A percentile compares a stretch with the other conserved stretches of the same genome.
Evolutionary conservation across 768 basidiomycete genomes (phyloP).

Genomic region (Suillus plorans): DNA sequence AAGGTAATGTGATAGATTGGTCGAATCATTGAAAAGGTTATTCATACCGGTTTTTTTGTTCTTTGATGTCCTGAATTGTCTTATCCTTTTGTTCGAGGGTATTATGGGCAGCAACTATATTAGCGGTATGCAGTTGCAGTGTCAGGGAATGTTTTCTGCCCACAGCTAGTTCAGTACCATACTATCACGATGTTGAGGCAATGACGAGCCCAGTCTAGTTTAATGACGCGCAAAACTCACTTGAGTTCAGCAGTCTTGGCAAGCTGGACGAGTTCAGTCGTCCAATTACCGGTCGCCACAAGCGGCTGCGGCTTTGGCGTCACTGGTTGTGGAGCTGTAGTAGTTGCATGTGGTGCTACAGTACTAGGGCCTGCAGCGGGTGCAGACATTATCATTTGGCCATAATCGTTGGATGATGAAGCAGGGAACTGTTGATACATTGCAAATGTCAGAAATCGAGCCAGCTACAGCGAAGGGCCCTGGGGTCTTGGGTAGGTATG

Average conservation of each 20-base stretch:
- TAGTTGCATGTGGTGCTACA: constrained; percentile 28
- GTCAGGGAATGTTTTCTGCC: constrained; percentile 80
- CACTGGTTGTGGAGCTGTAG: constrained; percentile 15
- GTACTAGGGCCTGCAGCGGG: constrained; percentile 34
- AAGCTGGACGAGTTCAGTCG: constrained; percentile 79
- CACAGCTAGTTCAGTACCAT: not conserved
- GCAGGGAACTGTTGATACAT: constrained; percentile 38
- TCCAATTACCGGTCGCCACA: constrained; percentile 84
- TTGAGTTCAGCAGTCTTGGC: constrained; percentile 88
- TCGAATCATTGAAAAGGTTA: constrained; percentile 1
- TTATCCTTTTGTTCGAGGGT: constrained; percentile 76
- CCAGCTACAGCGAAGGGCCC: constrained; percentile 23
- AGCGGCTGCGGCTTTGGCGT: constrained; percentile 45
- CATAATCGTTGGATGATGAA: constrained; percentile 34
- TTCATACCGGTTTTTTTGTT: constrained; percentile 81
- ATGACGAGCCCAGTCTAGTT: constrained; percentile 4
- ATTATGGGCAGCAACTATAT: constrained; percentile 82
- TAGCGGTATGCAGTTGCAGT: constrained; percentile 82
- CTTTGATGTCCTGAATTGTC: constrained; percentile 76
- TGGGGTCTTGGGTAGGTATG: constrained; percentile 24
- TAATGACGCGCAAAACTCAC: constrained; percentile 43
- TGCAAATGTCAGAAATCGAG: constrained; percentile 25
- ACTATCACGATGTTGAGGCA: constrained; percentile 9
- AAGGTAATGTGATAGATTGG: not conserved
- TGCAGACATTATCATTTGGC: constrained; percentile 31